Evolutionary conservation across 768 basidiomycete genomes (phyloP), one percentile per base, ranked within the genome.

Genomic region (Tylopilus sp.): DNA sequence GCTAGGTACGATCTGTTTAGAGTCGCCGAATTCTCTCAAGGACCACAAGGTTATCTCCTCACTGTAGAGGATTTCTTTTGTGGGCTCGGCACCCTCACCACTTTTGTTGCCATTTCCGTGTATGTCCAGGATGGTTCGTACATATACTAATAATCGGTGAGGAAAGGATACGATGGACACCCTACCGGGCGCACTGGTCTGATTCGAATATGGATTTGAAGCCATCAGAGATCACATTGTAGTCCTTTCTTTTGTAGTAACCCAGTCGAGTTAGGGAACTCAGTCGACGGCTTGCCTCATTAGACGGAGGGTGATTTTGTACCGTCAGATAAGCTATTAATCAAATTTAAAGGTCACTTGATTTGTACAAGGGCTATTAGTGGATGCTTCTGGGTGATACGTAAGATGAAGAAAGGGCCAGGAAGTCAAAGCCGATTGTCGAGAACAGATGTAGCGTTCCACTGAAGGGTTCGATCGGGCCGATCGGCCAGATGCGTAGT

Each of bases 1-100:
- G 17, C 0, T 44, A 84, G 83, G 75, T 86, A 55, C 86, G 87
- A 49, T 87, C 82, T 36, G 66, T 90, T 81, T 70, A 77, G 77
- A 62, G 75, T 75, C 10, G 71, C 76, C n/a, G 86, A 90, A 57
- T 73, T 81, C 26, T 77, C 80, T 3, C 70, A 86, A 65, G 88
- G 88, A n/a, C 85, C 71, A 63, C 52, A 65, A 22, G 84, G 84
- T 3, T 69, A 71, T 35, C 73, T 88, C 20, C 74, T 79, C 6
- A 81, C 75, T 2, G 77, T 75, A 4, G 85, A 88, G 63, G 65
- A 60, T 4, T 80, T 75, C 57, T 87, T 90, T 65, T 90, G 86
- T 62, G 78, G 69, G 2, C 71, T 88, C 35, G 83, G 91, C 63
- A 79, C 84, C 0, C 71, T 87, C 4, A 86, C 86, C 7, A 72